Evolutionary conservation across 441 rosid species (phyloP).

Genomic region (Brassica hybrid): DNA sequence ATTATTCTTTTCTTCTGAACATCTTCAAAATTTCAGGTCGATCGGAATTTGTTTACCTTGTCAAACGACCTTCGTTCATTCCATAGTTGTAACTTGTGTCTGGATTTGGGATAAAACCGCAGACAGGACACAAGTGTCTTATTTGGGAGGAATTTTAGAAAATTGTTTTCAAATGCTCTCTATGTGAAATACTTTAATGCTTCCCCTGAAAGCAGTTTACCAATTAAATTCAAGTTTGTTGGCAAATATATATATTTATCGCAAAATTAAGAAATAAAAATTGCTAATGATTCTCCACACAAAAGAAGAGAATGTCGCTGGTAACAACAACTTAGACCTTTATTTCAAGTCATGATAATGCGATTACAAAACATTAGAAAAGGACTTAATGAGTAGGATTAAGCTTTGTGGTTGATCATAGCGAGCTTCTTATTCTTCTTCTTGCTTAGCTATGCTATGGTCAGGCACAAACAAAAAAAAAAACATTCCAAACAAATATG

Average conservation of each 20-base stretch:
- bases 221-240: not conserved
- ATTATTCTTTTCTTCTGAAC: too few species aligned
- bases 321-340: too few species aligned
- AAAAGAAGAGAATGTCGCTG: too few species aligned
- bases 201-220: not conserved
- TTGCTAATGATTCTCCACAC: not conserved
- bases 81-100: not conserved
- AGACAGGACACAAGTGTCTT: not conserved
- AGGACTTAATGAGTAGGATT: not conserved
- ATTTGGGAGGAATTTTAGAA: not conserved
- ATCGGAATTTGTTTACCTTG: not conserved
- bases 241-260: not conserved
- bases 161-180: not conserved
- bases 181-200: not conserved
- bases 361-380: not conserved
- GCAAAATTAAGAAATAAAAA: not conserved
- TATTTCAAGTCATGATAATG: not conserved
- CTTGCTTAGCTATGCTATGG: not conserved
- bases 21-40: too few species aligned
- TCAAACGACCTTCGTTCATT: not conserved
- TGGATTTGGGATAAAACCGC: not conserved
- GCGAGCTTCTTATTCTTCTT: not conserved
- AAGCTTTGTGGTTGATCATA: not conserved
- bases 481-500: not conserved
- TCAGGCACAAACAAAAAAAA: not conserved